Percentiles rank a stretch among this genome's conserved stretches.
Conservation (phyloP, 2,329 filamentous ascomycete genomes). For the Didymella keratinophila region DNA sequence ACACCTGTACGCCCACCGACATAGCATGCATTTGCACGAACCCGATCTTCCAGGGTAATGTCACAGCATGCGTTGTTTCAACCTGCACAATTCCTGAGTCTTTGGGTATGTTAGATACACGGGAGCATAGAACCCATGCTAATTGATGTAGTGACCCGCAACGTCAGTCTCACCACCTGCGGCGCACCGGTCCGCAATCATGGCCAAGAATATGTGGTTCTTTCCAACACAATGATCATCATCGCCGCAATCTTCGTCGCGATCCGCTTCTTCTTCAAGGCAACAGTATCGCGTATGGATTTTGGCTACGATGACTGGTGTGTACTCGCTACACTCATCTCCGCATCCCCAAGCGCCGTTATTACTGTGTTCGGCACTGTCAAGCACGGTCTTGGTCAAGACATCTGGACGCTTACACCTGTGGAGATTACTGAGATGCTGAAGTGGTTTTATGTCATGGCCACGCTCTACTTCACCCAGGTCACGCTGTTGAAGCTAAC, state of each 20-base stretch:
- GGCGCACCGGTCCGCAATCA: slow-evolving; percentile 51
- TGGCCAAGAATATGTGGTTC: slow-evolving; percentile 42
- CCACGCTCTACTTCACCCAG: slow-evolving; percentile 46
- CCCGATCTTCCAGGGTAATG: slow-evolving; percentile 27
- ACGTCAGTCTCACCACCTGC: slow-evolving; percentile 52
- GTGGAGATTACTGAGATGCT: slow-evolving; percentile 56
- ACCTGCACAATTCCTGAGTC: slow-evolving; percentile 36
- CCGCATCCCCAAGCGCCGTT: slow-evolving; percentile 37
- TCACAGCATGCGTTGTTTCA: slow-evolving; percentile 30
- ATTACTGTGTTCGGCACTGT: slow-evolving; percentile 36
- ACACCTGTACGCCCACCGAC: slow-evolving; percentile 30
- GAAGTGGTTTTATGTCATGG: slow-evolving; percentile 46
- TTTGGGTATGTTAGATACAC: slow-evolving; percentile 21
- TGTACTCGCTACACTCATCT: slow-evolving; percentile 35
- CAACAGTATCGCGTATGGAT: slow-evolving; percentile 42
- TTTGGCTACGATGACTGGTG: slow-evolving; percentile 53
- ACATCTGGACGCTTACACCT: slow-evolving; percentile 60
- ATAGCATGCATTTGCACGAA: slow-evolving; percentile 37
- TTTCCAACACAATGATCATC: slow-evolving; percentile 46
- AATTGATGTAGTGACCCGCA: slow-evolving; percentile 48
- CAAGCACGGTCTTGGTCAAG: slow-evolving; percentile 57
- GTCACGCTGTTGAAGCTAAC: slow-evolving; percentile 41
- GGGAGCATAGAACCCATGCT: neutral
- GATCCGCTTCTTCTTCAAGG: slow-evolving; percentile 50
- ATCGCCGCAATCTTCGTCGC: slow-evolving; percentile 46